Evolutionary conservation across 2,329 filamentous ascomycete genomes (phyloP), one percentile per base, ranked within the genome.

Genomic region (Magnaporthales sp.): DNA sequence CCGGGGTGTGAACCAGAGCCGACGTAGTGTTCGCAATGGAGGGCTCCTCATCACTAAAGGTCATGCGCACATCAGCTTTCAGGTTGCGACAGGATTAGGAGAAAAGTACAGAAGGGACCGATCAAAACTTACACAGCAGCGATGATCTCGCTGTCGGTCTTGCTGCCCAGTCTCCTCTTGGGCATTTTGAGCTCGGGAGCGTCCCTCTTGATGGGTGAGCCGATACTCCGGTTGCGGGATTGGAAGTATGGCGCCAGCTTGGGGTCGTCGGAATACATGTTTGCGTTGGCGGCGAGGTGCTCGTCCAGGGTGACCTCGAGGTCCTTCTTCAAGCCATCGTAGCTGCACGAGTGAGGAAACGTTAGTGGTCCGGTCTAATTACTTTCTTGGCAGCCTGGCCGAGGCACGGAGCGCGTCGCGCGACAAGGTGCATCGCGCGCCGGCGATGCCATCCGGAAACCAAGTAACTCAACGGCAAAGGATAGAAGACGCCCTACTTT

Each of bases 191-290:
- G 72, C 65, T 80, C 76, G 66, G 75, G 78, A 66, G 72, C 74
- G 77, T 83, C 83, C 71, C 77, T 81, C 81, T 89, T 89, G 61
- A 89, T 78, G 51, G 88, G 88, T 24, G 88, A 90, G 38, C 82
- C 80, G 66, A 81, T 78, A 64, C 82, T 80, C 72, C 84, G 84
- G 71, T 84, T 81, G 75, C 89, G 89, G 73, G 81, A 85, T 75
- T 84, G 86, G 81, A 91, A 97, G 83, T 92, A 97, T 68, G 90
- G 87, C 68, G 84, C 80, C 75, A 97, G 86, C 66, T 81, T 82
- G 66, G 88, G 79, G 70, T 93, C 86, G 67, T 81, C 80, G 65
- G 84, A 81, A 74, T 91, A 89, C 68, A 82, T 83, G 70, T 85
- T 80, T 71, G 86, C 82, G 79, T 97, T 90, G 69, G 85, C 82